Base-by-base conservation (phyloP, 2,329 filamentous ascomycete genomes). In the Gyromitra esculenta region DNA sequence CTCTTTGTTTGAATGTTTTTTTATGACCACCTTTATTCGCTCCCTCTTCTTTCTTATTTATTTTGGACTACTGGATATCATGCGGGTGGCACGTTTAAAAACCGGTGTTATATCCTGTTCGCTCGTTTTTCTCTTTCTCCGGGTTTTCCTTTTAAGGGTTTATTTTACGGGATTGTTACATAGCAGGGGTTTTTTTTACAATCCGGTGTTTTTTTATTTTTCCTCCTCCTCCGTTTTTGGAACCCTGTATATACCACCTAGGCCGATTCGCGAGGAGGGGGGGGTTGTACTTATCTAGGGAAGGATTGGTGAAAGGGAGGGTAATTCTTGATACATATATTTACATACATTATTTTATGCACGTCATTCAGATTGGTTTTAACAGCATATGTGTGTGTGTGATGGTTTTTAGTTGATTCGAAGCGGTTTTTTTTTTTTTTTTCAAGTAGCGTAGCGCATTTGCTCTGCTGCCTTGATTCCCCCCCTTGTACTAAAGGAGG, bases 291-390 rank as follows among this genome's bases (percentile, higher is more conserved):
- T 62, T 74, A 70, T 59, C 56, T 63, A 73, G 21, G 41, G 18
- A 21, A 21, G 18, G 60, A n/a, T 69, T 69, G 41, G 45, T 52
- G n/a, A 39, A 74, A 68, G 50, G 56, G 39, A 65, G 56, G 65
- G 41, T 75, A 70, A 52, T 69, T 75, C 50, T 75, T 64, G 57
- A 52, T 74, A 73, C 59, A 65, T 62, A 54, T 54, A 67, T 73
- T 35, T 64, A 72, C 57, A 50, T 64, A 72, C 57, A 50, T 62
- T 37, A 48, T 52, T 73, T 50, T 39, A 52, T 35, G 48, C 48
- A 67, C 37, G 35, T 52, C 25, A 41, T 64, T 54, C 37, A 52
- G 56, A 3, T 52, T 41, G n/a, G 64, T 52, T 45, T 60, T 60
- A 43, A 41, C 15, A n/a, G 31, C 7, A 60, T 41, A 6, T n/a